Conservation (phyloP, 75 land plant genomes). For the Cunninghamia lanceolata region DNA sequence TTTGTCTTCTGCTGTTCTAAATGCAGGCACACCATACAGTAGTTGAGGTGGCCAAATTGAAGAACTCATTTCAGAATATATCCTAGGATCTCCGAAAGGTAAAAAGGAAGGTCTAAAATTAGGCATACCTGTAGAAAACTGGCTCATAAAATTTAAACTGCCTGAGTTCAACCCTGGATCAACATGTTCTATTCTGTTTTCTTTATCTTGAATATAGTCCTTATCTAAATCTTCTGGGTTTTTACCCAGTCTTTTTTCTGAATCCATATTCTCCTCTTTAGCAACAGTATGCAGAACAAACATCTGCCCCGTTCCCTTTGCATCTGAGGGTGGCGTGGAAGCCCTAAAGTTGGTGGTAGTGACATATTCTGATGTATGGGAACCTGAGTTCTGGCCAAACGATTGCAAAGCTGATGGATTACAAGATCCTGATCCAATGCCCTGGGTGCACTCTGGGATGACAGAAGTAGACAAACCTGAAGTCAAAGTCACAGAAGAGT, state of each 20-base stretch:
- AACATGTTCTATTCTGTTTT: slow-evolving; percentile 22
- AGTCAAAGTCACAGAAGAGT: slow-evolving; percentile 11
- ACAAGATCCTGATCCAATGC: slow-evolving; percentile 5
- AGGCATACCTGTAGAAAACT: slow-evolving; percentile 22
- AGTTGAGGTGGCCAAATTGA: slow-evolving; percentile 19
- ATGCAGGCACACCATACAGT: slow-evolving; percentile 12
- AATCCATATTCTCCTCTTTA: slow-evolving; percentile 10
- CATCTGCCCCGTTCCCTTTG: slow-evolving; percentile 4
- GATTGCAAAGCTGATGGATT: slow-evolving; percentile 8
- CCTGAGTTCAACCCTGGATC: slow-evolving; percentile 18
- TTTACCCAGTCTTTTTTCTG: slow-evolving; percentile 3
- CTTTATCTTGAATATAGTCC: slow-evolving; percentile 17
- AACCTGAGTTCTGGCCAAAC: slow-evolving; percentile 3
- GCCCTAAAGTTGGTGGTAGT: not conserved
- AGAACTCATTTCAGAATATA: slow-evolving; percentile 7
- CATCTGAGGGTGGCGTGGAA: slow-evolving; percentile 8
- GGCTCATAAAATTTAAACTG: slow-evolving; percentile 7
- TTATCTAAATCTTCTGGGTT: slow-evolving; percentile 6
- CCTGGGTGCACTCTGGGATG: not conserved
- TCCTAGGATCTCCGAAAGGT: slow-evolving; percentile 7
- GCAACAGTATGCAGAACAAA: not conserved
- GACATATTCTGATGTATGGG: not conserved
- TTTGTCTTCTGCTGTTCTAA: slow-evolving; percentile 13
- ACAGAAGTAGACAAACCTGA: slow-evolving; percentile 8
- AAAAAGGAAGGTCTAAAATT: slow-evolving; percentile 18